phyloP scores from a whole-genome alignment of 208 protist genomes.

The Trichomonas gallinae region DNA sequence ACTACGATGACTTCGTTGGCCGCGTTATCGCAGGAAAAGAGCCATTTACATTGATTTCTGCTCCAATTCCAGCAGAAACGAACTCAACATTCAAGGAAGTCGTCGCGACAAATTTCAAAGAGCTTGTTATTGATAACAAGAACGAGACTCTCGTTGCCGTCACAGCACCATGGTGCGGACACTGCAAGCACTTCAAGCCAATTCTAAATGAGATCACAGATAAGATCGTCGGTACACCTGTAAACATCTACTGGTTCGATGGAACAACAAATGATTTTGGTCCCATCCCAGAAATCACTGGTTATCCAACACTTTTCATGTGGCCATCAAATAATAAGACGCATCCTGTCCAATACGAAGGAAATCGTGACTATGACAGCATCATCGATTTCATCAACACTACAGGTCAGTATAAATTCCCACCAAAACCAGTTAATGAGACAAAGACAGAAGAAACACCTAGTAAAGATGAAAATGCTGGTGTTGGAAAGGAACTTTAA shows the following conservation, averaged over 20 bases:
- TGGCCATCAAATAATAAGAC: not conserved
- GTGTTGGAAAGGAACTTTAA: too few relatives aligned
- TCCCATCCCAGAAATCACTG: not conserved
- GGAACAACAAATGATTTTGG: not conserved
- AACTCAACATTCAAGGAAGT: not conserved
- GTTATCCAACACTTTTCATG: not conserved
- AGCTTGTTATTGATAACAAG: not conserved
- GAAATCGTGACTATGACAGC: not conserved
- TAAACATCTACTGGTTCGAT: not conserved
- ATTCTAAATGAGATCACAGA: not conserved
- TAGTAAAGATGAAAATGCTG: not conserved
- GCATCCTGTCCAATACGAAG: not conserved
- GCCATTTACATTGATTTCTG: not conserved
- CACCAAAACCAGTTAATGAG: not conserved
- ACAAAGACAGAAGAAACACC: not conserved
- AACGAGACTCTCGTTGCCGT: not conserved
- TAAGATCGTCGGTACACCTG: not conserved
- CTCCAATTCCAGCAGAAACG: not conserved
- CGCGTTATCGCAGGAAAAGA: not conserved
- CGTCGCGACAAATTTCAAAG: not conserved
- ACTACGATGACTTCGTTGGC: not conserved
- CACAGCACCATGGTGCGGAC: not conserved
- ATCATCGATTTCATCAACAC: not conserved
- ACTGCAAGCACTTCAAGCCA: constrained; percentile 9
- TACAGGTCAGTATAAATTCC: not conserved